Evolutionary conservation across 2,329 filamentous ascomycete species (phyloP).

Genomic region (Tolypocladium tropicale): DNA sequence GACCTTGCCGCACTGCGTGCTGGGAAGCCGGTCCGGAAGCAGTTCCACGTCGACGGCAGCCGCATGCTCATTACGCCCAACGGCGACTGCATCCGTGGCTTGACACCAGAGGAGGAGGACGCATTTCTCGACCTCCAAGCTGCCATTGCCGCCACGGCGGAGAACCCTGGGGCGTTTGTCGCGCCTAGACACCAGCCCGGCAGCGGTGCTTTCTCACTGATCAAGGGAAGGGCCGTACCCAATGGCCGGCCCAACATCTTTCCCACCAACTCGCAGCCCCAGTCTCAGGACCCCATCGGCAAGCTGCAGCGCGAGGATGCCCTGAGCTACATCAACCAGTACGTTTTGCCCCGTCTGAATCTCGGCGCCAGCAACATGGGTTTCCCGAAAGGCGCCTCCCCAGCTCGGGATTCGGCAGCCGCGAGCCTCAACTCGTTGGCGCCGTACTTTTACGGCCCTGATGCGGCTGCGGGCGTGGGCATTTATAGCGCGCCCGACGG

Average conservation of each 20-base stretch:
- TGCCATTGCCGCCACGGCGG: constrained; percentile 37
- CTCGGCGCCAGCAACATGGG: constrained; percentile 37
- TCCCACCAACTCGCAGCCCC: constrained; percentile 35
- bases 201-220: constrained; percentile 48
- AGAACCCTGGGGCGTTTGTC: constrained; percentile 45
- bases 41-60: constrained; percentile 47
- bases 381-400: constrained; percentile 24
- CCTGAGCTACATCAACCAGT: constrained; percentile 59
- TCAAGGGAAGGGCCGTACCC: constrained; percentile 54
- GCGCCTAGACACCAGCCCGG: constrained; percentile 43
- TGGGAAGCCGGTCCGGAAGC: constrained; percentile 49
- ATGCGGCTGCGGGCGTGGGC: constrained; percentile 32
- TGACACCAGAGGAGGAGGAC: constrained; percentile 59
- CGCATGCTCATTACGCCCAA: constrained; percentile 66
- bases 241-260: constrained; percentile 55
- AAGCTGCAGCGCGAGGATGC: constrained; percentile 59
- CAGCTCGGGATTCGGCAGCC: constrained; percentile 33
- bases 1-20: constrained; percentile 45
- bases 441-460: constrained; percentile 44
- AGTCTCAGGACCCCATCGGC: constrained; percentile 46
- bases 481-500: constrained; percentile 30
- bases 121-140: constrained; percentile 60
- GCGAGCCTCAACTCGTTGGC: constrained; percentile 44
- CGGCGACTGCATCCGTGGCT: constrained; percentile 64
- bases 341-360: constrained; percentile 51